Evolutionary conservation across 2,329 filamentous ascomycete species (phyloP).

Genomic region (Colletotrichum sp.): DNA sequence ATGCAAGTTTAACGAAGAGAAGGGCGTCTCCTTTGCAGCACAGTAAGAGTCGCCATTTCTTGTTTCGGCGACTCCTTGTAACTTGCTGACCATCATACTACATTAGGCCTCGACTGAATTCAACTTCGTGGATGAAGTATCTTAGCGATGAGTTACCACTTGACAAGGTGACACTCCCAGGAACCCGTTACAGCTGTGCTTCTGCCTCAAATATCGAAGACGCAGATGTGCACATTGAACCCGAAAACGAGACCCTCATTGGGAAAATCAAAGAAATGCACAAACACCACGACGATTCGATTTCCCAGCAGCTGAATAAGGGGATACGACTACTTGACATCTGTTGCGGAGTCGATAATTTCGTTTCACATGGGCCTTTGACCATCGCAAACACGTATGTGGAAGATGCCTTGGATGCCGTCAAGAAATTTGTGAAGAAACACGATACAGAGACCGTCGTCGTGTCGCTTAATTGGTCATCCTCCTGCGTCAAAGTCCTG

Average conservation of each 20-base stretch:
- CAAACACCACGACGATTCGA: not conserved
- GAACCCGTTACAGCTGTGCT: not conserved
- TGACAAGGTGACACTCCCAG: not conserved
- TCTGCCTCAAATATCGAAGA: not conserved
- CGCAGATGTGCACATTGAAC: not conserved
- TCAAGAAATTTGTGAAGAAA: not conserved
- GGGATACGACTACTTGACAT: not conserved
- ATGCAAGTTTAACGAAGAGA: not conserved
- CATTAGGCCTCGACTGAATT: not conserved
- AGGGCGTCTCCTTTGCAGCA: not conserved
- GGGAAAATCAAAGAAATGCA: not conserved
- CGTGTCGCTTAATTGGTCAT: not conserved
- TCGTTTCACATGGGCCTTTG: not conserved
- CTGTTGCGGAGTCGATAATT: not conserved
- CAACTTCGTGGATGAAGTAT: not conserved
- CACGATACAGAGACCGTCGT: not conserved
- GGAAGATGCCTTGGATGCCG: not conserved
- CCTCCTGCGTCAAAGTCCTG: not conserved
- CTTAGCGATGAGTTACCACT: not conserved
- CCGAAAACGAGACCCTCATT: not conserved
- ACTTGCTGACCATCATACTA: not conserved
- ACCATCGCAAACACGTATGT: not conserved
- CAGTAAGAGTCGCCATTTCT: not conserved
- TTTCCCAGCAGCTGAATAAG: not conserved
- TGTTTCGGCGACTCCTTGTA: not conserved